Conservation (phyloP, 1,284 basidiomycete species). For the Cryptococcus wingfieldii region DNA sequence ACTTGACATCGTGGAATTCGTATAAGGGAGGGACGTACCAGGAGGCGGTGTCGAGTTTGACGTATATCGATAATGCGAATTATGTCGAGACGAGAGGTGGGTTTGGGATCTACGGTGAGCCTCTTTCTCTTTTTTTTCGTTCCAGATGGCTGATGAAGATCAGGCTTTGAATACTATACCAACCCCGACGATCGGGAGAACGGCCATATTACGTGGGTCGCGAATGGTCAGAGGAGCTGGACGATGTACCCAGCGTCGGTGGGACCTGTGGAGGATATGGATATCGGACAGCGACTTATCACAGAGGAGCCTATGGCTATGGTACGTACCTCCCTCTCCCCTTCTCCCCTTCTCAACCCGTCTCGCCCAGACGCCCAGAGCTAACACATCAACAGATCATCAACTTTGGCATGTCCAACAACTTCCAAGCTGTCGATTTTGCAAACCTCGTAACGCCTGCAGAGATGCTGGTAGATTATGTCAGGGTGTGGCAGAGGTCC, state of each 20-base stretch:
- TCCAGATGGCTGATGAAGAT: background rate
- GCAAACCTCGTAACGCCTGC: constrained; percentile 64
- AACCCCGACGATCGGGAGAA: constrained; percentile 56
- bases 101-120: constrained; percentile 55
- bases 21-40: constrained; percentile 77
- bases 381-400: constrained; percentile 60
- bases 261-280: constrained; percentile 59
- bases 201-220: constrained; percentile 64
- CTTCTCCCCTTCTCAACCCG: background rate
- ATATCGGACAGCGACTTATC: constrained; percentile 69
- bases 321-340: constrained; percentile 22
- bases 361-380: background rate
- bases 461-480: constrained; percentile 72
- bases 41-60: constrained; percentile 70
- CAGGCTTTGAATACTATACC: constrained; percentile 63
- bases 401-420: constrained; percentile 58
- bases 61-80: constrained; percentile 54
- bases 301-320: constrained; percentile 73
- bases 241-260: constrained; percentile 58
- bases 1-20: constrained; percentile 61
- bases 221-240: constrained; percentile 54
- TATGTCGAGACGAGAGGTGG: constrained; percentile 28
- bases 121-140: background rate
- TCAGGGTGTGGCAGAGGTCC: constrained; percentile 71
- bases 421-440: constrained; percentile 57